A percentile compares a stretch with the other conserved stretches of the same genome.
Conservation (phyloP, 768 basidiomycete genomes). For the Cystobasidiopsis lactophilus region DNA sequence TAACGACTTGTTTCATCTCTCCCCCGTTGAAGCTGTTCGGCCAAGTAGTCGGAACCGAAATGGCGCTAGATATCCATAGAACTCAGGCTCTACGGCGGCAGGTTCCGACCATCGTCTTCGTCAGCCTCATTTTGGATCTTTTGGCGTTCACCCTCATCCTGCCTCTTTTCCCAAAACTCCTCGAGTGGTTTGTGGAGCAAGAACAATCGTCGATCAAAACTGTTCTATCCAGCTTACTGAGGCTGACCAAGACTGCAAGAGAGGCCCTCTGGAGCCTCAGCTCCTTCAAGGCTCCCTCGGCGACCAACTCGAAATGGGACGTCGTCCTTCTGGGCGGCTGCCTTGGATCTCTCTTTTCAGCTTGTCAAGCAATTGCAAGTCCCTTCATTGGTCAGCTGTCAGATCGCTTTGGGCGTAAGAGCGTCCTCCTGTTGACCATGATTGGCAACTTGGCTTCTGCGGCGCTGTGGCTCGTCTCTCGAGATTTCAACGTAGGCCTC, state of each 20-base stretch:
- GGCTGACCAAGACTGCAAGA: not conserved
- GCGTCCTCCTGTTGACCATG: conserved; percentile 65
- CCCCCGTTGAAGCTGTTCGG: too few relatives aligned
- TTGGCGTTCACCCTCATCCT: conserved; percentile 51
- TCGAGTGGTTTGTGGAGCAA: conserved; percentile 33
- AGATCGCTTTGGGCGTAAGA: conserved; percentile 74
- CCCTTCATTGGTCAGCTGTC: conserved; percentile 63
- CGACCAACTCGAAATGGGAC: conserved; percentile 40
- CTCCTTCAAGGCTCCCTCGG: not conserved
- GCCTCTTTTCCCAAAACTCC: conserved; percentile 93
- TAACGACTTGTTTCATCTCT: too few relatives aligned
- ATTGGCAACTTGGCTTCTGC: conserved; percentile 83
- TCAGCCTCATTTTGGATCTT: conserved; percentile 73
- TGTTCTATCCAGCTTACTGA: not conserved
- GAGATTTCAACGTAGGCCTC: conserved; percentile 3
- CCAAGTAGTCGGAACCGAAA: too few relatives aligned
- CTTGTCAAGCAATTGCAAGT: conserved; percentile 59
- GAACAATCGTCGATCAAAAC: not conserved
- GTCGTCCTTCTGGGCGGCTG: conserved; percentile 82
- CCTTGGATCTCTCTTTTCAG: conserved; percentile 87
- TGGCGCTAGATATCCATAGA: too few relatives aligned
- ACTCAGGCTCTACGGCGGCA: too few relatives aligned
- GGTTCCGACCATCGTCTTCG: conserved; percentile 54
- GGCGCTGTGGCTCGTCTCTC: conserved; percentile 36
- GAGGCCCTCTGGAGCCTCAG: not conserved